A percentile compares a stretch with the other conserved stretches of the same genome.
Conservation (phyloP, 2,329 filamentous ascomycete species). For the Trichoderma gracile region DNA sequence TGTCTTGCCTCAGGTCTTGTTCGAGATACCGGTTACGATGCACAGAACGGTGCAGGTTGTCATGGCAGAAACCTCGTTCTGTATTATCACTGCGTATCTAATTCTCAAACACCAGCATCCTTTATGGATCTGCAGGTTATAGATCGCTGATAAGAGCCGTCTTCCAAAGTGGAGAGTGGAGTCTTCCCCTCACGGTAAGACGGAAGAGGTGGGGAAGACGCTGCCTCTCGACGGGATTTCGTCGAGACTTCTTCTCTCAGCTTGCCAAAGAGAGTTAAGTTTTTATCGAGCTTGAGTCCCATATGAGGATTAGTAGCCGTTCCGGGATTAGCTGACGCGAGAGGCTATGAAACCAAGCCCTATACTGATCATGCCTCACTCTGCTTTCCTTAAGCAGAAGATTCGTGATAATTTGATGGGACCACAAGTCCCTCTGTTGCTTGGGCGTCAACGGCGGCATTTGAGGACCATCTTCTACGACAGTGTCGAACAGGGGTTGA, state of each 20-base stretch:
- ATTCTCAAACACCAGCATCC: not conserved
- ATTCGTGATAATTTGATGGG: not conserved
- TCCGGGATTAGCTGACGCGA: slow-evolving; percentile 5
- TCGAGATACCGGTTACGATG: no score
- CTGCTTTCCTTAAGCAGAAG: not conserved
- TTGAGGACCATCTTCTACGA: not conserved
- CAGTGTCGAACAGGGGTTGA: not conserved
- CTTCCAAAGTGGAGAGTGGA: slow-evolving; percentile 1
- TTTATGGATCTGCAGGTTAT: not conserved
- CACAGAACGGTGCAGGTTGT: no score
- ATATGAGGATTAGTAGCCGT: slow-evolving; percentile 18
- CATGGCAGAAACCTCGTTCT: not conserved
- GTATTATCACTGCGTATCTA: not conserved
- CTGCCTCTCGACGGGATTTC: not conserved
- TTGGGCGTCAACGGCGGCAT: not conserved
- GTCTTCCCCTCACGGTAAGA: slow-evolving; percentile 15
- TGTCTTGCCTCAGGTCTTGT: no score
- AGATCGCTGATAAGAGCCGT: slow-evolving; percentile 11
- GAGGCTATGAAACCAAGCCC: not conserved
- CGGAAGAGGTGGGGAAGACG: slow-evolving; percentile 12
- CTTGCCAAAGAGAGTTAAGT: slow-evolving; percentile 13
- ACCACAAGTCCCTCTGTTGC: not conserved
- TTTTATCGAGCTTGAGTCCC: not conserved
- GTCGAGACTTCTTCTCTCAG: not conserved
- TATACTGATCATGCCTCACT: not conserved